Conservation (phyloP, 768 basidiomycete genomes). For the Chalciporus chontae region DNA sequence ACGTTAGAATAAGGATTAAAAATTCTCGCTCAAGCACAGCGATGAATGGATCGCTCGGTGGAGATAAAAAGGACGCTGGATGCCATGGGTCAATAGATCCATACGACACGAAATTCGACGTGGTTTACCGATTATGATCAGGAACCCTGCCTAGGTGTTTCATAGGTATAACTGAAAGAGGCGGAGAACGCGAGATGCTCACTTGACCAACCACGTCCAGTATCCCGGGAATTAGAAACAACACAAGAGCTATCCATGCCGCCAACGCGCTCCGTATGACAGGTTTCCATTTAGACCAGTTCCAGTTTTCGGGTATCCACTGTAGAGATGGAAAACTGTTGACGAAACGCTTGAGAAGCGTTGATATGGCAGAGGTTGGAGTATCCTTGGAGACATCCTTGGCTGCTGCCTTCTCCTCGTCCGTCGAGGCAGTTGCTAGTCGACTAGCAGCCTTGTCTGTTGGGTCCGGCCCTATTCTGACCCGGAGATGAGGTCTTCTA, state of each 20-base stretch:
- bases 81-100: conserved; percentile 33
- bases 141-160: conserved; percentile 51
- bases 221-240: conserved; percentile 55
- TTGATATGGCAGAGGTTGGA: background rate
- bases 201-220: conserved; percentile 58
- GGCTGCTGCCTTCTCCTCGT: conserved; percentile 1
- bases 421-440: background rate
- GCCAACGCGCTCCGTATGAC: conserved; percentile 58
- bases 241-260: conserved; percentile 56
- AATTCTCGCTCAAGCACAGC: conserved; percentile 63
- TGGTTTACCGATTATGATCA: conserved; percentile 55
- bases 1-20: conserved; percentile 47
- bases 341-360: background rate
- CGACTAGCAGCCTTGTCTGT: background rate
- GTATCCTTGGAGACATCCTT: background rate
- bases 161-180: background rate
- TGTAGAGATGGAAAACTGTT: conserved; percentile 32
- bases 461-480: conserved; percentile 2
- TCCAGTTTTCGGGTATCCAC: conserved; percentile 60
- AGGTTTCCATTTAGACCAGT: conserved; percentile 58
- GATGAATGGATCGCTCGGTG: conserved; percentile 67
- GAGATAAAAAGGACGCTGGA: conserved; percentile 63
- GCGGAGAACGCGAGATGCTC: background rate
- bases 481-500: conserved; percentile 5
- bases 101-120: background rate